Evolutionary conservation across 2,329 filamentous ascomycete species (phyloP).

Genomic region (Boeremia exigua): DNA sequence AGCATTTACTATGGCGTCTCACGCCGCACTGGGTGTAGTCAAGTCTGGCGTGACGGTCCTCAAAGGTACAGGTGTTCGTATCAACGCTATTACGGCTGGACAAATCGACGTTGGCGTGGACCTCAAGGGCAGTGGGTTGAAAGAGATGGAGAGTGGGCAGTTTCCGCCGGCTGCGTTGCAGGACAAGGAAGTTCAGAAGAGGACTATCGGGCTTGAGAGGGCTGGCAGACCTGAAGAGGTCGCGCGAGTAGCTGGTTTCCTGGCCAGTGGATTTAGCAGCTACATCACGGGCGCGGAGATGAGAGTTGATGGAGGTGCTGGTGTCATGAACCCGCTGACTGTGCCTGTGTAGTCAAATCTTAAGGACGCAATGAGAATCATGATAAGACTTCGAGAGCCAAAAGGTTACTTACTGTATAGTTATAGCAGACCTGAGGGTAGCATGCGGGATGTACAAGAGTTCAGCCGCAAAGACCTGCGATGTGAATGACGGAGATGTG

Average conservation of each 20-base stretch:
- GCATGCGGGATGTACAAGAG: no score
- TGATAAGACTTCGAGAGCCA: background rate
- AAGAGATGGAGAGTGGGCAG: constrained; percentile 58
- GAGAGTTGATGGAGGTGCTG: constrained; percentile 66
- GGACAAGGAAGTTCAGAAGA: constrained; percentile 55
- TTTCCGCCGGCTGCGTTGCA: constrained; percentile 63
- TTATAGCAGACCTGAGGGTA: no score
- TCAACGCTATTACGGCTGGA: constrained; percentile 61
- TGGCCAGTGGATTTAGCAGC: constrained; percentile 67
- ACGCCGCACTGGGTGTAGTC: constrained; percentile 68
- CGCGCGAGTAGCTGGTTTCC: constrained; percentile 65
- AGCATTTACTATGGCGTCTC: constrained; percentile 65
- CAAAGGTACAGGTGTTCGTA: constrained; percentile 64
- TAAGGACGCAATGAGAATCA: background rate
- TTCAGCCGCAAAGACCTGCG: no score
- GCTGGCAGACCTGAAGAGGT: constrained; percentile 65
- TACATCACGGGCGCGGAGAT: constrained; percentile 69
- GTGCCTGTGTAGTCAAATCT: constrained; percentile 38
- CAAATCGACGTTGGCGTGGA: constrained; percentile 56
- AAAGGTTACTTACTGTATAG: background rate
- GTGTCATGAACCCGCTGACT: constrained; percentile 49
- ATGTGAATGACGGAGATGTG: no score
- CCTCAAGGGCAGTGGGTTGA: constrained; percentile 46
- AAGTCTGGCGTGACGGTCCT: constrained; percentile 63
- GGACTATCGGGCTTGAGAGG: constrained; percentile 64